Evolutionary conservation across 345 rosid genomes (phyloP), one percentile per base, ranked within the genome.

Genomic region (Rhizophora mangle): DNA sequence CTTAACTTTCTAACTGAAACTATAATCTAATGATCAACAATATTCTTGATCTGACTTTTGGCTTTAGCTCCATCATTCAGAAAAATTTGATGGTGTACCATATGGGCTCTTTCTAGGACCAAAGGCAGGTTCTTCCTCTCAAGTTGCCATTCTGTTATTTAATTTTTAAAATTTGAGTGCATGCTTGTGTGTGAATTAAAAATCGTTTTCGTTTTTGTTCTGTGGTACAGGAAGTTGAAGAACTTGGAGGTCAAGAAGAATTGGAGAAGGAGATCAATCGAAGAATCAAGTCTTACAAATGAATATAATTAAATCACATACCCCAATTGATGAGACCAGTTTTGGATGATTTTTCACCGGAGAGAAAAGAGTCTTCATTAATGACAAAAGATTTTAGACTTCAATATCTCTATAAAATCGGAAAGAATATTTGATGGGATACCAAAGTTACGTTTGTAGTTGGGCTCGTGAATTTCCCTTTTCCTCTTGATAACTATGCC

Each of bases 71-170:
- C 90, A 88, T 70, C 90, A 88, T 51, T 76, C 90, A 20, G 84
- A 86, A 0, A 85, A 82, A 76, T 85, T 86, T 59, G 8, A 78
- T 37, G 93, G 93, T 1, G 82, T 88, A 52, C 93, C 93, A 10
- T 88, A 79, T 67, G 90, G 90, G 27, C 69, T 88, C 69, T 88
- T 88, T 67, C 67, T 86, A 37, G 93, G 93, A 74, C 89, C 85
- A 16, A 79, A 79, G 84, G 93, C 77, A 60, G 70, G 71, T 26
- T 51, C 49, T 43, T 43, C 49, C 18, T 0, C 49, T 43, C 16
- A 3, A 43, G 49, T 11, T 43, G 49, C 49, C 49, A 11, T 13
- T 43, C 18, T 15, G 16, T 43, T 1, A 11, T 3, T 43, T 43
- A 13, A 43, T 0, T 5, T 43, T 13, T 43, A 0, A 43, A 43